Evolutionary conservation across 495 filamentous ascomycete genomes (phyloP).

Genomic region (Viridothelium virens): DNA sequence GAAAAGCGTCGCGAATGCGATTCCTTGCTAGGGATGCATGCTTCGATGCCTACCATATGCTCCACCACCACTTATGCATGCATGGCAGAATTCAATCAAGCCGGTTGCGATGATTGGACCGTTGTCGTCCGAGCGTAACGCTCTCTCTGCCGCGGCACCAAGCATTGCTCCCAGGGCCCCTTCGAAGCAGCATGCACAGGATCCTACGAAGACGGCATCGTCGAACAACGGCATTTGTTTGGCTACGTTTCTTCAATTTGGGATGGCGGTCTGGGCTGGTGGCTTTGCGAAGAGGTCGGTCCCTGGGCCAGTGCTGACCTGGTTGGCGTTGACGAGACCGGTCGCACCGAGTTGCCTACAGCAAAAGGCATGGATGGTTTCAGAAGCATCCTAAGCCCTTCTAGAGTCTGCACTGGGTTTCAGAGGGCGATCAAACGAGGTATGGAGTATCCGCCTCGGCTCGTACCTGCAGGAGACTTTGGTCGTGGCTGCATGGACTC

Average conservation of each 20-base stretch:
- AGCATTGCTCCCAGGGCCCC: not conserved
- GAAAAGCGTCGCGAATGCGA: not conserved
- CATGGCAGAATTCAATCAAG: constrained; percentile 2
- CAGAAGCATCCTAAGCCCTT: constrained; percentile 9
- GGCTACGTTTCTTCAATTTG: constrained; percentile 2
- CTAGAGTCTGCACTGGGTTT: constrained; percentile 1
- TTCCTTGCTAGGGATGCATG: not conserved
- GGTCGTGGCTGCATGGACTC: not conserved
- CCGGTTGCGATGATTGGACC: not conserved
- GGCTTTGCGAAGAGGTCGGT: constrained; percentile 5
- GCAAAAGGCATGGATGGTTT: not conserved
- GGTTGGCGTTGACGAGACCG: not conserved
- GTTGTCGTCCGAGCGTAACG: constrained; percentile 8
- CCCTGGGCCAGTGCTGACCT: not conserved
- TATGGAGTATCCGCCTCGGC: not conserved
- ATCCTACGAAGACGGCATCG: not conserved
- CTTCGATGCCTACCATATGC: not conserved
- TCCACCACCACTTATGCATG: not conserved
- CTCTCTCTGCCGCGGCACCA: not conserved
- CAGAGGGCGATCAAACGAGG: constrained; percentile 10
- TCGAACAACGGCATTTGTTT: not conserved
- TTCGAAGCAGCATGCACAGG: not conserved
- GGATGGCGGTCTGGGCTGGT: not conserved
- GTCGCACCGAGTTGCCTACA: constrained; percentile 6
- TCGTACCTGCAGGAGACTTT: constrained; percentile 9